phyloP scores from a whole-genome alignment of 2,329 filamentous ascomycete species.

The Exserohilum turcica region DNA sequence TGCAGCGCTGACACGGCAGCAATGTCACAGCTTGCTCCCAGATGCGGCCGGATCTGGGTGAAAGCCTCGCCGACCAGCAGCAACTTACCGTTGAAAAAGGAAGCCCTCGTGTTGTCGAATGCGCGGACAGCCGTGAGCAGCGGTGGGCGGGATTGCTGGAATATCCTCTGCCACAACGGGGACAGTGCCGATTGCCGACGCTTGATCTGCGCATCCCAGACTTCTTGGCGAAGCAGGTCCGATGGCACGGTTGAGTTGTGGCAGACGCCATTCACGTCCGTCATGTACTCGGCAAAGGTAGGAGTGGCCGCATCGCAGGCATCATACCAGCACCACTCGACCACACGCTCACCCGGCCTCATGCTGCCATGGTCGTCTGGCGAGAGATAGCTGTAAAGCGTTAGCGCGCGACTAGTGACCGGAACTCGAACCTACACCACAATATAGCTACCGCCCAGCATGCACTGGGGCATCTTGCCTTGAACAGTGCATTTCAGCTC shows the following conservation, averaged over 20 bases:
- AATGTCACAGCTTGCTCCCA: constrained; percentile 52
- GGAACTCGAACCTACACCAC: constrained; percentile 3
- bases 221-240: constrained; percentile 39
- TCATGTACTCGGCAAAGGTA: constrained; percentile 49
- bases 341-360: constrained; percentile 40
- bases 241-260: constrained; percentile 50
- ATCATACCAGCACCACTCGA: constrained; percentile 56
- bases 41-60: constrained; percentile 51
- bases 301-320: constrained; percentile 41
- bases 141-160: constrained; percentile 43
- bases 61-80: constrained; percentile 54
- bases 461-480: constrained; percentile 12
- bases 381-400: constrained; percentile 42
- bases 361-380: constrained; percentile 46
- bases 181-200: constrained; percentile 34
- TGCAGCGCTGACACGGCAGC: constrained; percentile 49
- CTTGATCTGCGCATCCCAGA: constrained; percentile 41
- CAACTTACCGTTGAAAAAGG: constrained; percentile 48
- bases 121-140: constrained; percentile 54
- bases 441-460: constrained; percentile 12
- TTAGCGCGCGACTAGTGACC: background rate
- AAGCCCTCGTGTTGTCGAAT: constrained; percentile 38
- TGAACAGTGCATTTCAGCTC: constrained; percentile 9
- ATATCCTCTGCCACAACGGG: constrained; percentile 46
- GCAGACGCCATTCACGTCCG: constrained; percentile 43